Base-by-base conservation (phyloP, 148 eudicot species). In the Amaranthus cruentus region DNA sequence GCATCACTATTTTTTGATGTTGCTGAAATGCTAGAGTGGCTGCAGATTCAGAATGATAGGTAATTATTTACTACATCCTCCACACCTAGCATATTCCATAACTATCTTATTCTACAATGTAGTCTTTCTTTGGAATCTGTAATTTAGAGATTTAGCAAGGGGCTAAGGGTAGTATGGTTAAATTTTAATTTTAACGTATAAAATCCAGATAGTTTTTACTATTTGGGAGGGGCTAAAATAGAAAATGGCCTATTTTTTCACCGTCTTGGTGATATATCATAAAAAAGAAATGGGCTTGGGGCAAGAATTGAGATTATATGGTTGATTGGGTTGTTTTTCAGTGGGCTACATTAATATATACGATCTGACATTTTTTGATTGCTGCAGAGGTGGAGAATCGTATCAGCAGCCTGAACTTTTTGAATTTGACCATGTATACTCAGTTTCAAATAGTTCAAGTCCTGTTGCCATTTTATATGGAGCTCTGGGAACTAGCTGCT, bases 381-480 rank as follows among this genome's bases (percentile, higher is more conserved):
- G 56, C 51, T 67, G 70, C 89, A 90, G 97, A 72, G 77, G 71
- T 60, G 74, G 81, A 82, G 87, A 83, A 83, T 80, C 84, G 62
- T 88, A 85, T 80, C 89, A 86, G 83, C 94, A 83, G 85, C 99
- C 96, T 52, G 97, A 95, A 70, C 80, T 90, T 68, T 95, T 87
- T 77, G 99, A 88, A 56, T 92, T 95, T 75, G 99, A 95, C 77
- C 99, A 91, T 78, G 73, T 92, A 65, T 88, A 91, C 81, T 72
- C 79, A 28, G 87, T 83, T 74, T 87, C 94, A 71, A 81, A 74
- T 77, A 71, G 81, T 84, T 87, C 91, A 82, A 89, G 89, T 82
- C 90, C 92, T 21, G 83, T 84, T 76, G 90, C 88, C 66, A 87
- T 95, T 75, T 84, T 95, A 76, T 95, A 95, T 90, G 99, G 97